Evolutionary conservation across 169 alveolate species (phyloP).

Genomic region (Plasmodium chabaudi): DNA sequence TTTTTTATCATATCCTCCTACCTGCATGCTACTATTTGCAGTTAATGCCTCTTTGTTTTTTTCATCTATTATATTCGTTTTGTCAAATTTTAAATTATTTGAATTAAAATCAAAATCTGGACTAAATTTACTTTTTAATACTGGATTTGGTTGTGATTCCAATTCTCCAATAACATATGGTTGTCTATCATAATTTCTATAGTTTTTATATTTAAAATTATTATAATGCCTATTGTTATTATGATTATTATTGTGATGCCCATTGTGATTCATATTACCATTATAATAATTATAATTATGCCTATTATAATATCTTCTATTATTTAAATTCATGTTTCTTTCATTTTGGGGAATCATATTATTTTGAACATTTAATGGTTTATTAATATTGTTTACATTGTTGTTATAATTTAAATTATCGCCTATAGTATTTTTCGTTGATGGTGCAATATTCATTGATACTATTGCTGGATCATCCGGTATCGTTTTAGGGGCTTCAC

Average conservation of each 20-base stretch:
- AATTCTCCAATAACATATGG: constrained; percentile 58
- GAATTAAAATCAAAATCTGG: constrained; percentile 75
- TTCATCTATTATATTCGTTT: constrained; percentile 64
- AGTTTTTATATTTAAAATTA: constrained; percentile 57
- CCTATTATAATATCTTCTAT: constrained; percentile 64
- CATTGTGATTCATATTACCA: not conserved
- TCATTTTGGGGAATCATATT: constrained; percentile 51
- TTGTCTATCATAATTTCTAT: constrained; percentile 62
- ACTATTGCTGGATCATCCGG: constrained; percentile 78
- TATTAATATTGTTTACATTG: constrained; percentile 51
- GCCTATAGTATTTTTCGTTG: constrained; percentile 44
- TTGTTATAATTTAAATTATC: constrained; percentile 69
- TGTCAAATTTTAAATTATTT: constrained; percentile 57
- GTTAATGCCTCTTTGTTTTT: constrained; percentile 24
- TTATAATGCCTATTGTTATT: constrained; percentile 49
- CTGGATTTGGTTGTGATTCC: constrained; percentile 74
- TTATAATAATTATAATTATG: constrained; percentile 39
- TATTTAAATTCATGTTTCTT: constrained; percentile 55
- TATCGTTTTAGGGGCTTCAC: constrained; percentile 80
- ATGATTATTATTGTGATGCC: constrained; percentile 12
- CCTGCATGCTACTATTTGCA: constrained; percentile 30
- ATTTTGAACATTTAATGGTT: constrained; percentile 40
- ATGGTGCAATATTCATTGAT: constrained; percentile 70
- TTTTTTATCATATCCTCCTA: constrained; percentile 84
- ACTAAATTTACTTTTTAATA: constrained; percentile 60